These are phyloP conservation scores for Tetradesmus lagerheimii DNA, from an alignment of 139 green algal genomes.

Conservation along the genomic window DNA sequence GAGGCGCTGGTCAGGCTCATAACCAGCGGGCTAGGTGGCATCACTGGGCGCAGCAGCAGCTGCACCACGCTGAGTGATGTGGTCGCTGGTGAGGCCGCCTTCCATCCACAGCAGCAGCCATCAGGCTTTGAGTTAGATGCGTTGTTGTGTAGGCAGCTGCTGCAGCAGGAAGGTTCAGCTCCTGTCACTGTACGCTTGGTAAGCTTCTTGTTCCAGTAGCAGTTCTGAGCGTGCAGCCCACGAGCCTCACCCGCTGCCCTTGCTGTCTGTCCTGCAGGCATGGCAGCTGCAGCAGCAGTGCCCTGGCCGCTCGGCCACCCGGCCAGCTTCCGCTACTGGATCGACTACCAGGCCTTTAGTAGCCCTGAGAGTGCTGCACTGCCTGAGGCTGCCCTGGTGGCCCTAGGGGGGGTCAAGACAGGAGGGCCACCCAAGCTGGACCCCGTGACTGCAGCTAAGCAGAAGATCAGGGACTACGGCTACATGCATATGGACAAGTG, in stretches of 20 bases:
- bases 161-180: no score
- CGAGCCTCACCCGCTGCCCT: not conserved
- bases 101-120: no score
- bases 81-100: not conserved
- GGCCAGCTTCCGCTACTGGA: conserved; percentile 64
- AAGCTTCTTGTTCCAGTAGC: not conserved
- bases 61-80: not conserved
- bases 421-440: conserved; percentile 64
- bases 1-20: not conserved
- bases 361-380: conserved; percentile 51
- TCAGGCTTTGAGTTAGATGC: not conserved
- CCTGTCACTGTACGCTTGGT: no score
- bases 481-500: conserved; percentile 76
- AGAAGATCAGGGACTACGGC: conserved; percentile 63
- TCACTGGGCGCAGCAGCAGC: not conserved
- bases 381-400: conserved; percentile 52
- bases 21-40: not conserved
- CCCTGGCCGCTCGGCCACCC: not conserved
- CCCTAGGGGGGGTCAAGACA: conserved; percentile 36
- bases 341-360: conserved; percentile 67
- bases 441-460: conserved; percentile 37
- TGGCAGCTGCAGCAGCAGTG: not conserved
- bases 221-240: not conserved
- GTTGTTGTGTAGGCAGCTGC: no score
- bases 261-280: conserved; percentile 12